phyloP scores from a whole-genome alignment of 2,329 filamentous ascomycete genomes.

The Furcasterigmium furcatum region DNA sequence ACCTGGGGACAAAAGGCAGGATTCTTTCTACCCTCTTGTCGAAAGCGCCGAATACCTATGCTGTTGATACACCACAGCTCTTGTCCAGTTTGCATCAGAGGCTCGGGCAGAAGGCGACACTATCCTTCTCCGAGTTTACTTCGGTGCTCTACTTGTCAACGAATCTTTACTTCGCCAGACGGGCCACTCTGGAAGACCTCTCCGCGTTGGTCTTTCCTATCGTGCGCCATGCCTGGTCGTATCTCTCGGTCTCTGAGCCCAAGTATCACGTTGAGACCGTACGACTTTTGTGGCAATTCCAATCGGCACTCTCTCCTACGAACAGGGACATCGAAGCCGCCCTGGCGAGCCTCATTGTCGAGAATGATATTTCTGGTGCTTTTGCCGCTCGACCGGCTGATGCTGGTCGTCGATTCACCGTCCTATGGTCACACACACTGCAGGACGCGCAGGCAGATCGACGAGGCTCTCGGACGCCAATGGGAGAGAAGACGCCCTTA shows the following conservation, averaged over 20 bases:
- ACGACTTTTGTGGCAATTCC: constrained; percentile 80
- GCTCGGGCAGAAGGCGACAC: constrained; percentile 30
- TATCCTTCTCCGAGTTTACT: constrained; percentile 54
- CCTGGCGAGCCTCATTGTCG: constrained; percentile 66
- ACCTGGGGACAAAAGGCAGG: constrained; percentile 55
- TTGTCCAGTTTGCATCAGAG: constrained; percentile 48
- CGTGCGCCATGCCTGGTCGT: constrained; percentile 72
- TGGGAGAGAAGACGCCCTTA: constrained; percentile 25
- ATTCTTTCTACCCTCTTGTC: constrained; percentile 56
- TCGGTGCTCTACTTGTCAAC: constrained; percentile 56
- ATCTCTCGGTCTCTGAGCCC: constrained; percentile 75
- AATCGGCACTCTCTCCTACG: constrained; percentile 63
- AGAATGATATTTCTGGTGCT: constrained; percentile 41
- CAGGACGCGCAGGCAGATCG: constrained; percentile 46
- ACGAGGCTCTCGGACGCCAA: constrained; percentile 34
- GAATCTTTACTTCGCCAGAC: constrained; percentile 50
- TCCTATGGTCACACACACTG: constrained; percentile 79
- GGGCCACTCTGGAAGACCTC: constrained; percentile 49
- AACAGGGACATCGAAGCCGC: constrained; percentile 79
- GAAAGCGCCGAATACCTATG: constrained; percentile 43
- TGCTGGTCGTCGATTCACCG: constrained; percentile 65
- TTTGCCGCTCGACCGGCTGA: constrained; percentile 52
- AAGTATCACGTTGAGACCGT: constrained; percentile 96
- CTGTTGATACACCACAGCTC: constrained; percentile 41
- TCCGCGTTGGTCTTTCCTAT: constrained; percentile 65